These are phyloP conservation scores for Pseudonectria buxi DNA, from an alignment of 2,329 filamentous ascomycete species.

Conservation along the genomic window DNA sequence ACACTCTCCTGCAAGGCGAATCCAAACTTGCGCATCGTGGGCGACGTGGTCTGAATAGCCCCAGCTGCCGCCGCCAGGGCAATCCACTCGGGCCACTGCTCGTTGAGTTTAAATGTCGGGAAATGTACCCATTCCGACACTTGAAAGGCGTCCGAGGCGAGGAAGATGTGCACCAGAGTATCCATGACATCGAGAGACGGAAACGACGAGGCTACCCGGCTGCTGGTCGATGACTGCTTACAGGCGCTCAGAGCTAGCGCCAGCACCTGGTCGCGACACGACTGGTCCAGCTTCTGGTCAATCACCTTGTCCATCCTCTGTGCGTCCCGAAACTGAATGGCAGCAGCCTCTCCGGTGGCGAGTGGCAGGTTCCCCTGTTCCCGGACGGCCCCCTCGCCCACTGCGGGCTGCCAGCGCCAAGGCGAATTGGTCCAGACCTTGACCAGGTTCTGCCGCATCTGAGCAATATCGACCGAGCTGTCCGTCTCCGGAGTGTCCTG, in stretches of 20 bases:
- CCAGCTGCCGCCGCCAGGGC: constrained; percentile 55
- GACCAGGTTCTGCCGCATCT: constrained; percentile 41
- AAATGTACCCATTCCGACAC: constrained; percentile 57
- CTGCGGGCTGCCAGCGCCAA: constrained; percentile 43
- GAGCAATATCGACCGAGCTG: constrained; percentile 35
- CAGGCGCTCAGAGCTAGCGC: constrained; percentile 57
- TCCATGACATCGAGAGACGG: constrained; percentile 55
- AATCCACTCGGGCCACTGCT: constrained; percentile 52
- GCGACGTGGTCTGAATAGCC: constrained; percentile 50
- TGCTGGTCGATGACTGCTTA: constrained; percentile 41
- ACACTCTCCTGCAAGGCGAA: constrained; percentile 48
- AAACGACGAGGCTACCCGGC: constrained; percentile 52
- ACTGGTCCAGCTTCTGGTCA: constrained; percentile 37
- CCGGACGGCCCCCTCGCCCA: constrained; percentile 36
- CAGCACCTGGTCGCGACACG: constrained; percentile 54
- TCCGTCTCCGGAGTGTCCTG: constrained; percentile 25
- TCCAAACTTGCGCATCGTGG: constrained; percentile 54
- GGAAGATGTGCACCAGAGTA: constrained; percentile 53
- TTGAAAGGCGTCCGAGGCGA: constrained; percentile 49
- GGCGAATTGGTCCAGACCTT: constrained; percentile 44
- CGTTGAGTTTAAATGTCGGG: constrained; percentile 49
- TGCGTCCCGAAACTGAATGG: constrained; percentile 32
- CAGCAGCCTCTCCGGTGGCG: constrained; percentile 31
- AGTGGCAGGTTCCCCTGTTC: constrained; percentile 41
- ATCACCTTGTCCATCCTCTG: constrained; percentile 34